Percentiles rank a stretch among this genome's conserved stretches.
Conservation (phyloP, 2,329 filamentous ascomycete genomes). For the Xylariomycetidae sp. region DNA sequence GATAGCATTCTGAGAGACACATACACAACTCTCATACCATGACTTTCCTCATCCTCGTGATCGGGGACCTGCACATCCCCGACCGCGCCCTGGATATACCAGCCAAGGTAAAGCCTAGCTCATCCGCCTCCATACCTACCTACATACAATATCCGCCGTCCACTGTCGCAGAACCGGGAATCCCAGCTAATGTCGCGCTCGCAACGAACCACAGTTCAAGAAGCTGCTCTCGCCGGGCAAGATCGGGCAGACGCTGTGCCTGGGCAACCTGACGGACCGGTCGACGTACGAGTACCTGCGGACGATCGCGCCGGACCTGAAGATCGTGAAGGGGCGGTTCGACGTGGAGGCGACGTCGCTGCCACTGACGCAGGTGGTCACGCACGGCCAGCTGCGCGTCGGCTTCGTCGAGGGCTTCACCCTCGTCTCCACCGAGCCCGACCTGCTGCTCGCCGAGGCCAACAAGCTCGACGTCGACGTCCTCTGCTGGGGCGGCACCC, state of each 20-base stretch:
- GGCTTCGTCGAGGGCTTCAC: slow-evolving; percentile 65
- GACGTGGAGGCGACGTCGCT: slow-evolving; percentile 62
- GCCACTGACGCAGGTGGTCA: slow-evolving; percentile 59
- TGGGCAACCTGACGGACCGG: slow-evolving; percentile 75
- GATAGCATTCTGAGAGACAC: too few relatives aligned
- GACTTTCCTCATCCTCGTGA: slow-evolving; percentile 84
- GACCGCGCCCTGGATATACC: slow-evolving; percentile 88
- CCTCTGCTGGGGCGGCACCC: slow-evolving; percentile 62
- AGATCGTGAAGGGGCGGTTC: slow-evolving; percentile 62
- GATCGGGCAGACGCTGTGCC: slow-evolving; percentile 74
- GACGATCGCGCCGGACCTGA: slow-evolving; percentile 64
- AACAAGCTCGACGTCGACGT: slow-evolving; percentile 65
- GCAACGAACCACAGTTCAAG: slow-evolving; percentile 56
- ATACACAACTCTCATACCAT: slow-evolving; percentile 53
- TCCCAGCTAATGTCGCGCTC: slow-evolving; percentile 9
- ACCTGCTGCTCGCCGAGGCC: slow-evolving; percentile 60
- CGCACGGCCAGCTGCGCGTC: slow-evolving; percentile 58
- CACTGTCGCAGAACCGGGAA: slow-evolving; percentile 6
- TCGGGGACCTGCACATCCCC: slow-evolving; percentile 90
- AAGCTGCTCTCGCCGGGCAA: slow-evolving; percentile 79
- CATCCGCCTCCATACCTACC: too few relatives aligned
- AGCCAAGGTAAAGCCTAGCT: slow-evolving; percentile 58
- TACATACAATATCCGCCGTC: too few relatives aligned
- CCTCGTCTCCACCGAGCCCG: slow-evolving; percentile 60
- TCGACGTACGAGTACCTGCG: slow-evolving; percentile 76